Conservation (phyloP, 2,329 filamentous ascomycete species). For the Trichoderma koningii region DNA sequence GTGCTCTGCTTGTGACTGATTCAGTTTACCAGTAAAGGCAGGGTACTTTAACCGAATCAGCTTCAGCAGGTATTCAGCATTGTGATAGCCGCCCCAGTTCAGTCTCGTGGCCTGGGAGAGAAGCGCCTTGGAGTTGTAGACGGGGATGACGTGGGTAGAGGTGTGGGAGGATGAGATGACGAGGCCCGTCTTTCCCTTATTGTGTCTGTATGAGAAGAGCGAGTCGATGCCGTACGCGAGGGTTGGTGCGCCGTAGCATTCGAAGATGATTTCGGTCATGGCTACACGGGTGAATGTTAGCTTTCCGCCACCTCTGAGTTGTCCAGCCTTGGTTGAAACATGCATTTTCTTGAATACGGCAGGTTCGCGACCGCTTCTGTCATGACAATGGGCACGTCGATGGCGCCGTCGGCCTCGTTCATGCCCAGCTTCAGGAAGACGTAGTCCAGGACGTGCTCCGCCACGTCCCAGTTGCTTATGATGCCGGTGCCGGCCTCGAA, state of each 20-base stretch:
- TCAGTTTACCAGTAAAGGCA: constrained; percentile 82
- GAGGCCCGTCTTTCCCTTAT: constrained; percentile 81
- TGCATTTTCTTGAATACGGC: constrained; percentile 84
- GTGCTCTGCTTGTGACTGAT: constrained; percentile 81
- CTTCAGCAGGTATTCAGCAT: constrained; percentile 87
- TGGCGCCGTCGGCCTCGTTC: constrained; percentile 69
- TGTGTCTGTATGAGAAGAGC: constrained; percentile 92
- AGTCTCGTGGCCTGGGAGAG: constrained; percentile 82
- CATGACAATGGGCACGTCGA: constrained; percentile 89
- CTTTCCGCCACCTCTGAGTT: neutral
- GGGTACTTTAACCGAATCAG: constrained; percentile 91
- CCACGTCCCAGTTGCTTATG: constrained; percentile 95
- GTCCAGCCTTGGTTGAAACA: constrained; percentile 38
- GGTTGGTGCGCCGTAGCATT: constrained; percentile 89
- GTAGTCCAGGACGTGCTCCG: constrained; percentile 93
- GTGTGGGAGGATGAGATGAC: constrained; percentile 92
- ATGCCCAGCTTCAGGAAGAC: constrained; percentile 92
- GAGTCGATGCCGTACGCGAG: constrained; percentile 95
- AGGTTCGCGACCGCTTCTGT: constrained; percentile 93
- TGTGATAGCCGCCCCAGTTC: constrained; percentile 93
- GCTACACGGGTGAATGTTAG: constrained; percentile 51
- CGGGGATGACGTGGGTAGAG: constrained; percentile 92
- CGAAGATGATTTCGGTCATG: constrained; percentile 97
- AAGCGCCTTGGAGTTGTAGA: constrained; percentile 81
- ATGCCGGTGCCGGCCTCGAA: constrained; percentile 91